Conservation (phyloP, 1,284 basidiomycete genomes). For the Tilletia walkeri region DNA sequence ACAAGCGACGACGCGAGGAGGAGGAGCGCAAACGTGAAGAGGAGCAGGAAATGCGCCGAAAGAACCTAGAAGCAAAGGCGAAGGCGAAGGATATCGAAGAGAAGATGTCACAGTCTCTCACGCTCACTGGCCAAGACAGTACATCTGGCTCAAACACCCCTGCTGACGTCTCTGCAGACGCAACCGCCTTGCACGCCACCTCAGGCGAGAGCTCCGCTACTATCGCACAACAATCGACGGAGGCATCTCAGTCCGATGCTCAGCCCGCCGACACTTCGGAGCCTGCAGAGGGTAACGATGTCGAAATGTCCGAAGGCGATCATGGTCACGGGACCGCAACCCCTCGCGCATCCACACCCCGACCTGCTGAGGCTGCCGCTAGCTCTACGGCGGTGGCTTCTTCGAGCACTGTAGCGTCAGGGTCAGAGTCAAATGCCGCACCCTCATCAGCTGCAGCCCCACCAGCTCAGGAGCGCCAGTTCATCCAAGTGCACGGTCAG, state of each 20-base stretch:
- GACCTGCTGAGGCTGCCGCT: slow-evolving; percentile 8
- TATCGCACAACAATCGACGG: background rate
- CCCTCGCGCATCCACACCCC: background rate
- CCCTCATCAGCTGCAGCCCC: background rate
- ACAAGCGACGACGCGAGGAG: slow-evolving; percentile 54
- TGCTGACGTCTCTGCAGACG: background rate
- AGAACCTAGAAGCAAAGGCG: slow-evolving; percentile 37
- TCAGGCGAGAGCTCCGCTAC: background rate
- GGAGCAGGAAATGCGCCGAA: slow-evolving; percentile 43
- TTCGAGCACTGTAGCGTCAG: slow-evolving; percentile 18
- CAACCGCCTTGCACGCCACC: background rate
- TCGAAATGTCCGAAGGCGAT: slow-evolving; percentile 45
- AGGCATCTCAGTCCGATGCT: background rate
- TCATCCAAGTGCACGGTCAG: slow-evolving; percentile 69
- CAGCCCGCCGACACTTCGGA: background rate
- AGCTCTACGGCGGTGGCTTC: slow-evolving; percentile 20
- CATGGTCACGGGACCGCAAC: slow-evolving; percentile 12
- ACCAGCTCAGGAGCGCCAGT: slow-evolving; percentile 2
- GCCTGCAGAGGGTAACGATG: slow-evolving; percentile 23
- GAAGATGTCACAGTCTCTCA: slow-evolving; percentile 17
- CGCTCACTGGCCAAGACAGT: background rate
- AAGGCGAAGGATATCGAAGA: slow-evolving; percentile 6
- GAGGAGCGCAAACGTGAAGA: slow-evolving; percentile 30
- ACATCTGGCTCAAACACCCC: too few species aligned
- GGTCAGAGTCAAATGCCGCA: background rate